These are phyloP conservation scores for Lactuca sativa DNA, from an alignment of 129 eudicot species.

Conservation along the genomic window DNA sequence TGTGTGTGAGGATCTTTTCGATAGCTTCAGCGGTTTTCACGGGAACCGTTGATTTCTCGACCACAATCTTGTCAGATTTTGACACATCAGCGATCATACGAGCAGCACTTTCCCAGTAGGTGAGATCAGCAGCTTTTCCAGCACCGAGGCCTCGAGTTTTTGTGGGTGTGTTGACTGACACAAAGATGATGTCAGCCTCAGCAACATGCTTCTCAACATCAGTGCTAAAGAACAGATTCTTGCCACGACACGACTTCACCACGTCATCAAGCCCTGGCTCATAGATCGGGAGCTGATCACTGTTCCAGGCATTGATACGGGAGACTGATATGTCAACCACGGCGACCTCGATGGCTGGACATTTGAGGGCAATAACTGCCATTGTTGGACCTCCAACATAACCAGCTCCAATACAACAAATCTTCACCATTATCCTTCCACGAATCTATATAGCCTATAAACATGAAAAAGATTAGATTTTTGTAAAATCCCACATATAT, in stretches of 20 bases:
- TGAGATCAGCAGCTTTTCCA: slow-evolving; percentile 79
- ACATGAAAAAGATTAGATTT: slow-evolving; percentile 16
- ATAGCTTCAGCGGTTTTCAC: slow-evolving; percentile 90
- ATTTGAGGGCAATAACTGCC: slow-evolving; percentile 77
- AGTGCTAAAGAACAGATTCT: slow-evolving; percentile 66
- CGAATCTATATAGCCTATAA: slow-evolving; percentile 2
- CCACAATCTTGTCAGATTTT: slow-evolving; percentile 70
- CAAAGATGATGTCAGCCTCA: slow-evolving; percentile 80
- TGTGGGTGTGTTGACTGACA: slow-evolving; percentile 77
- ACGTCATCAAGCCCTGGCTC: slow-evolving; percentile 81
- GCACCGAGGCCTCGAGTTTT: slow-evolving; percentile 82
- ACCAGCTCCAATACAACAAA: slow-evolving; percentile 83
- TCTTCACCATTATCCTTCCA: slow-evolving; percentile 59
- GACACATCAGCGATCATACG: slow-evolving; percentile 87
- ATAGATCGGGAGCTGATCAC: slow-evolving; percentile 66
- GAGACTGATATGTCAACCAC: slow-evolving; percentile 74
- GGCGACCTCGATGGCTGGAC: slow-evolving; percentile 58
- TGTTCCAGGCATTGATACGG: slow-evolving; percentile 76
- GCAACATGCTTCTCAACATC: slow-evolving; percentile 68
- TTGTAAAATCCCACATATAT: neutral
- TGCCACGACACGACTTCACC: slow-evolving; percentile 76
- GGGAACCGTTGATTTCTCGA: slow-evolving; percentile 79
- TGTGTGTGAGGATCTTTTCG: slow-evolving; percentile 67
- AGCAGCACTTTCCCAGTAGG: slow-evolving; percentile 87
- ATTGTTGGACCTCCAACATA: slow-evolving; percentile 85